Evolutionary conservation across 2,329 filamentous ascomycete genomes (phyloP).

Genomic region (Ambrosiella beaveri): DNA sequence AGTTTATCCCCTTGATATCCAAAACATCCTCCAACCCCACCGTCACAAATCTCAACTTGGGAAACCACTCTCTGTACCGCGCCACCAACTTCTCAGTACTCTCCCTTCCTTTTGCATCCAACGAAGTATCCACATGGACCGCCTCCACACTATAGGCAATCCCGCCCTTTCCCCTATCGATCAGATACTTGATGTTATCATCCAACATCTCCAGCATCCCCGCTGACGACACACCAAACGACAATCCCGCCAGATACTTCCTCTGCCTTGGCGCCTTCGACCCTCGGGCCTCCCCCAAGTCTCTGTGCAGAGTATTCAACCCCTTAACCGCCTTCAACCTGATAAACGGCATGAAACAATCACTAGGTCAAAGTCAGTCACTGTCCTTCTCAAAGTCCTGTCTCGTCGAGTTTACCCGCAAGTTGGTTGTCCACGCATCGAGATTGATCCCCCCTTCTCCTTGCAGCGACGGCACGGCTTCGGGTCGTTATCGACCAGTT

Average conservation of each 20-base stretch:
- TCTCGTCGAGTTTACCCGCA: constrained; percentile 16
- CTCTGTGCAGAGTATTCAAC: constrained; percentile 32
- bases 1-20: constrained; percentile 32
- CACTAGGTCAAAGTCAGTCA: constrained; percentile 16
- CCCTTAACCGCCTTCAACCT: constrained; percentile 66
- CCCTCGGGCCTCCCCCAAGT: constrained; percentile 23
- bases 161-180: constrained; percentile 39
- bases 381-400: not conserved
- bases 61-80: constrained; percentile 42
- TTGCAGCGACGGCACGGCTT: constrained; percentile 11
- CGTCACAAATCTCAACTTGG: constrained; percentile 44
- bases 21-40: constrained; percentile 49
- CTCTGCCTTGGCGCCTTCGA: constrained; percentile 18
- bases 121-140: constrained; percentile 34
- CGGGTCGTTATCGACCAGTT: constrained; percentile 2
- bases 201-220: constrained; percentile 61
- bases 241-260: constrained; percentile 57
- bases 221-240: constrained; percentile 66
- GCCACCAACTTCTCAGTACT: constrained; percentile 29
- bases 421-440: constrained; percentile 14
- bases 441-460: constrained; percentile 8
- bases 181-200: constrained; percentile 48
- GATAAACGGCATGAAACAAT: constrained; percentile 65
- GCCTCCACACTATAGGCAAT: constrained; percentile 51
- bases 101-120: constrained; percentile 20